Base-by-base conservation (phyloP, 352 stramenopile species). In the Plasmopara muralis region DNA sequence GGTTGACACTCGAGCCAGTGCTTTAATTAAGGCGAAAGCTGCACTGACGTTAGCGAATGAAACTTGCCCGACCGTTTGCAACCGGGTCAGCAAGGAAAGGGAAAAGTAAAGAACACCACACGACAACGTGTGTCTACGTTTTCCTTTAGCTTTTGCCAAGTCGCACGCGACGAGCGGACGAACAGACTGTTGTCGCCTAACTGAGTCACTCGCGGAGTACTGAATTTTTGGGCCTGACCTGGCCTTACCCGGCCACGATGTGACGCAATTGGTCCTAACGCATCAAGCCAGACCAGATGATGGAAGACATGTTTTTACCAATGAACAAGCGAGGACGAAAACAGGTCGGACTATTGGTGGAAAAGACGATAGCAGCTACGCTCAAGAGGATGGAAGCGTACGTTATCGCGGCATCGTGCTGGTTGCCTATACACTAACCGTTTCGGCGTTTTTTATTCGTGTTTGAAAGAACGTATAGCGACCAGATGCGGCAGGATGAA, bases 401-500 rank as follows among this genome's bases (percentile, higher is more conserved):
- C 39, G 58, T 68, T 50, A 34, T 49, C 43, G 29, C 43, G 43
- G 29, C 43, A 28, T 49, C 43, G 43, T 39, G 28, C 6, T 53
- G 15, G 46, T 50, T 35, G 16, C 40, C 3, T 35, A 13, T 56
- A 16, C 48, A 31, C 10, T 57, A 46, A 48, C 41, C 29, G 49
- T 57, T 64, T 59, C 35, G 20, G 20, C 20, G 20, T 25, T 3
- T 25, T 34, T 12, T 38, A 12, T 25, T 25, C 55, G 41, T 43
- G 14, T 54, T 9, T 47, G 5, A 47, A 57, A 89, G 77, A 50
- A 74, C 72, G 43, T 61, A 83, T 35, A 57, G 51, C 0, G 69
- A 86, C 29, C 66, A 80, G 16, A 55, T 74, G 55, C 64, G 79
- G 15, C 64, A 78, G 37, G 84, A 95, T 43, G 83, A 93, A 53